Conservation (phyloP, 2,329 filamentous ascomycete genomes). For the Aspergillus udagawae region DNA sequence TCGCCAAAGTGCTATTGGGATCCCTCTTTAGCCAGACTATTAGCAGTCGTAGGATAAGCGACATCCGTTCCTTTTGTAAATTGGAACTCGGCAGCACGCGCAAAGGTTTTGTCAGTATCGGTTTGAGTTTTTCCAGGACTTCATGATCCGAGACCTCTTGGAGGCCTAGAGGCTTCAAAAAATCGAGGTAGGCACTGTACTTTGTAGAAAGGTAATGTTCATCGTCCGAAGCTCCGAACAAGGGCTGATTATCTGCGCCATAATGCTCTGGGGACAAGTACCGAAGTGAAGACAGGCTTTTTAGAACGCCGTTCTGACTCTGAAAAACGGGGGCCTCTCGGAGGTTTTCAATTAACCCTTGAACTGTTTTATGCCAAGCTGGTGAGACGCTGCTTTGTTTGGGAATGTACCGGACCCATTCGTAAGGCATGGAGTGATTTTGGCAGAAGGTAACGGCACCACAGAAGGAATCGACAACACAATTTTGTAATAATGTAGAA, state of each 20-base stretch:
- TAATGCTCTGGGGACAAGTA: conserved; percentile 2
- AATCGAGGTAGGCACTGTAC: background rate
- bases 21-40: too few species aligned
- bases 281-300: conserved; percentile 1
- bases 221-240: background rate
- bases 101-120: too few species aligned
- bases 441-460: background rate
- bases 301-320: background rate
- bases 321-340: conserved; percentile 1
- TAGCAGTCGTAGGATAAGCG: too few species aligned
- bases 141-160: background rate
- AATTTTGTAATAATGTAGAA: too few species aligned
- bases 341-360: background rate
- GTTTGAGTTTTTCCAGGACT: background rate
- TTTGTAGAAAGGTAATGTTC: conserved; percentile 4
- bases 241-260: background rate
- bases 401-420: conserved; percentile 1
- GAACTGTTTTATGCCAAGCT: background rate
- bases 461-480: background rate
- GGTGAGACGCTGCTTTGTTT: background rate
- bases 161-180: conserved; percentile 1
- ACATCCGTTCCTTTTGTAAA: too few species aligned
- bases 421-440: background rate
- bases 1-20: too few species aligned
- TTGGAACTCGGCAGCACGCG: too few species aligned